Base-by-base conservation (phyloP, 805 yeast genomes). In the Scheffersomyces lignosus region DNA sequence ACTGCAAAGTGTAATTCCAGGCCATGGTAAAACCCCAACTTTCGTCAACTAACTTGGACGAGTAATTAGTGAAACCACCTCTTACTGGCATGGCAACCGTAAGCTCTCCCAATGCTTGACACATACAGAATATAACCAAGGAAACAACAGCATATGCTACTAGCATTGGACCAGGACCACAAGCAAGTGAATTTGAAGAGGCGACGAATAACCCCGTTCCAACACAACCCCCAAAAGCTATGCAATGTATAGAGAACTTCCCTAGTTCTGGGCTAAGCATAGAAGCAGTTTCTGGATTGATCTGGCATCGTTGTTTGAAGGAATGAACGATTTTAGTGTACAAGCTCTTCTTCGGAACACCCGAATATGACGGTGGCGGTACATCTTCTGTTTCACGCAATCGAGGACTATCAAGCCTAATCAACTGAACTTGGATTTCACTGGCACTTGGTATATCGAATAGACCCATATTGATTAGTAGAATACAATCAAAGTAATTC, bases 191-290 rank as follows among this genome's bases (percentile, higher is more conserved):
- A 5, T 51, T 43, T 17, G 57, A 58, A 13, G 54, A 50, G 14
- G 58, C 60, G 17, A 55, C 43, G 35, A 54, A 41, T 27, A 55
- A 40, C 8, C 60, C 60, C 7, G 60, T 55, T n/a, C 60, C 60
- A 36, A 55, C 36, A 4, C 59, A 55, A 27, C 59, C 58, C 4
- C 59, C 60, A 40, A 55, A 47, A 37, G 59, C 57, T 32, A 55
- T 55, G 53, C 54, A 49, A 29, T 49, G 56, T 38, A 53, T 31
- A 27, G 41, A 33, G 22, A 43, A 37, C 3, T 37, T 37, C 15
- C 38, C 35, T 5, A 31, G 8, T 14, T 31, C 34, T 17, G 20
- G 34, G 8, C 15, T 31, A 18, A 31, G 14, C 7, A 6, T 12
- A 15, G 15, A 5, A 17, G 8, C 28, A 28, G 15, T 14, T 5